Base-by-base conservation (phyloP, 75 land plant species). In the Picea sitchensis region DNA sequence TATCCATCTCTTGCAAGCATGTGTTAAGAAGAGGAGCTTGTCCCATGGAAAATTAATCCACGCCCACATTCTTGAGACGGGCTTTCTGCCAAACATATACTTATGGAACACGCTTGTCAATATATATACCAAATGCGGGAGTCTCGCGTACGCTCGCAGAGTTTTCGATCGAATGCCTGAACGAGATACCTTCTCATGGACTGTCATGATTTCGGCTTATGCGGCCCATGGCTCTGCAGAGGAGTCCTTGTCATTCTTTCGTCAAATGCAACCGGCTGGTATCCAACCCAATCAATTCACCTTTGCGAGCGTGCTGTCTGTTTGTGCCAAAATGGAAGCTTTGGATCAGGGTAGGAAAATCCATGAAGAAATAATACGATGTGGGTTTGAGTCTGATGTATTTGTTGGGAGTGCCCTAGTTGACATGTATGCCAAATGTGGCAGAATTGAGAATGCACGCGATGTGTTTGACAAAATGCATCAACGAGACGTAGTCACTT, bases 161-260 rank as follows among this genome's bases (percentile, higher is more conserved):
- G 12, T 84, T 86, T 87, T 87, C 67, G 86, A 81, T 26, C 59
- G 32, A 75, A 87, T 87, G 81, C 77, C 89, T 64, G 13, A 21
- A 2, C 81, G 86, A 64, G 80, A 84, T 72, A 47, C 72, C 14
- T 73, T 79, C 61, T 75, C 85, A 59, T 82, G 54, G 44, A 87
- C 84, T 59, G 77, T 85, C 4, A 38, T 87, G 74, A 81, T 87
- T 65, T 76, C 88, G 14, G 87, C 84, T 32, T 84, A 84, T 83
- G 83, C 84, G 0, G 87, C 77, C 51, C 73, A 82, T 75, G 68
- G 79, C 32, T 1, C 13, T 9, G 67, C 4, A 23, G 67, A 26
- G 14, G 67, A 64, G 32, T 23, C 67, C 1, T 11, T 64, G 67
- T 36, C 32, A 64, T 6, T 64, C 26, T 31, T n/a, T 64, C 14